Conservation (phyloP, 176 grass and related monocot genomes). For the Phoenix roebelenii region DNA sequence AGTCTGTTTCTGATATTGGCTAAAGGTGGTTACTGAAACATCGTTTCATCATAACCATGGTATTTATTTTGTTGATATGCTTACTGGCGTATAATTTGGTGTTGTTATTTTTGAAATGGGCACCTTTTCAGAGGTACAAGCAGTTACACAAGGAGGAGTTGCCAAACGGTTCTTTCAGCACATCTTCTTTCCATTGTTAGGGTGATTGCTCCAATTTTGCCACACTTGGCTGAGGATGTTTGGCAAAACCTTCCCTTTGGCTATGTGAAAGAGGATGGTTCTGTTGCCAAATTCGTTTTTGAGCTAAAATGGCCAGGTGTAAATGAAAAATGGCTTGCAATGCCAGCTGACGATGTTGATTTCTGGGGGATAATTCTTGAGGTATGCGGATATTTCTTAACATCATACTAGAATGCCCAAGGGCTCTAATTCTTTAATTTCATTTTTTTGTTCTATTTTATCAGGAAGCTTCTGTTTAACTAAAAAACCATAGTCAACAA, state of each 20-base stretch:
- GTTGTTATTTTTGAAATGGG: not conserved
- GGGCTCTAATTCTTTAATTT: too few species aligned
- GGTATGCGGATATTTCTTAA: constrained; percentile 27
- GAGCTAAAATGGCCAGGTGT: constrained; percentile 77
- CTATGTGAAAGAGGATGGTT: constrained; percentile 64
- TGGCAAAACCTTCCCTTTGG: constrained; percentile 94
- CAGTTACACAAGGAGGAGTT: constrained; percentile 88
- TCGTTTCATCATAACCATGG: too few species aligned
- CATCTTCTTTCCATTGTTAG: constrained; percentile 83
- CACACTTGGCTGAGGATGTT: constrained; percentile 90
- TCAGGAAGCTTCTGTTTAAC: too few species aligned
- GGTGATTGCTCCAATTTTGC: constrained; percentile 89
- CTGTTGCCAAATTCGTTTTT: constrained; percentile 61
- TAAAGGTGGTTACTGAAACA: too few species aligned
- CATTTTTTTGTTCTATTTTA: too few species aligned
- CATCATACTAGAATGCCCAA: too few species aligned
- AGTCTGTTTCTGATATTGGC: too few species aligned
- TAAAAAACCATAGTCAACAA: too few species aligned
- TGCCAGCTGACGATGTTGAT: constrained; percentile 58
- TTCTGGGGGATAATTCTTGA: constrained; percentile 66
- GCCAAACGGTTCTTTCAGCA: constrained; percentile 71
- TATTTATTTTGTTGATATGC: not conserved
- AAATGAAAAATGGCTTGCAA: constrained; percentile 54
- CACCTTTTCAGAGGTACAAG: constrained; percentile 40
- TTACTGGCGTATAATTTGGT: not conserved